A percentile compares a stretch with the other conserved stretches of the same genome.
Evolutionary conservation across 2,329 filamentous ascomycete genomes (phyloP).

Genomic region (Chalaropsis thielavioides): DNA sequence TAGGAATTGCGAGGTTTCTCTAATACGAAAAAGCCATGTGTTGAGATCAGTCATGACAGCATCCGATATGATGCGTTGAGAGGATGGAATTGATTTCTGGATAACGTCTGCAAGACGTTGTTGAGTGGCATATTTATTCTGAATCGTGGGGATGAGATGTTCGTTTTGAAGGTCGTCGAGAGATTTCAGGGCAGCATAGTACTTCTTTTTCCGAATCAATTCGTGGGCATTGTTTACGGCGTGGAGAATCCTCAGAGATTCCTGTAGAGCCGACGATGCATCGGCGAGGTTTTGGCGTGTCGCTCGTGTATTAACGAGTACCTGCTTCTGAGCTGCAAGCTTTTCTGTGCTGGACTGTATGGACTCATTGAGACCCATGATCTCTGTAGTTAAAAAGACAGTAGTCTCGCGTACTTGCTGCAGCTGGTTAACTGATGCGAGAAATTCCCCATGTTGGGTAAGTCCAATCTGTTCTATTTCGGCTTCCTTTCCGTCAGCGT

Average conservation of each 20-base stretch:
- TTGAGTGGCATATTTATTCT: conserved; percentile 77
- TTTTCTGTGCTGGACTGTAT: conserved; percentile 93
- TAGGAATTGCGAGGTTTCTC: conserved; percentile 89
- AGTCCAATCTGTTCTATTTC: conserved; percentile 93
- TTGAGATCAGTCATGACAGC: conserved; percentile 95
- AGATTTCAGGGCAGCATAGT: conserved; percentile 86
- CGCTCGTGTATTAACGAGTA: conserved; percentile 77
- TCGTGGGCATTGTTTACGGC: conserved; percentile 92
- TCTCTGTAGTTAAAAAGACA: conserved; percentile 75
- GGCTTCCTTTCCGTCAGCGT: conserved; percentile 71
- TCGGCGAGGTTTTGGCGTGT: conserved; percentile 94
- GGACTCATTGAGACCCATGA: conserved; percentile 80
- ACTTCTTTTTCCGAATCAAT: conserved; percentile 78
- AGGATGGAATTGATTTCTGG: conserved; percentile 85
- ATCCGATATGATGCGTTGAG: conserved; percentile 84
- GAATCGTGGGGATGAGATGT: conserved; percentile 58
- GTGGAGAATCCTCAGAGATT: conserved; percentile 81
- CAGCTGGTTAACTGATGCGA: conserved; percentile 85
- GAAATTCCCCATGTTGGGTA: conserved; percentile 92
- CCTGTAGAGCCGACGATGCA: conserved; percentile 71
- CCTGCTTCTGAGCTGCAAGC: conserved; percentile 85
- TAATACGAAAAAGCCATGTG: conserved; percentile 88
- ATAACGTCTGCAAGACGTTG: conserved; percentile 93
- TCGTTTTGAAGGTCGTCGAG: conserved; percentile 94
- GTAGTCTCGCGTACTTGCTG: conserved; percentile 84